Percentiles rank a stretch among this genome's conserved stretches.
These are phyloP conservation scores for Trichosanthes cucumerina DNA, from an alignment of 306 rosid genomes.

Conservation along the genomic window DNA sequence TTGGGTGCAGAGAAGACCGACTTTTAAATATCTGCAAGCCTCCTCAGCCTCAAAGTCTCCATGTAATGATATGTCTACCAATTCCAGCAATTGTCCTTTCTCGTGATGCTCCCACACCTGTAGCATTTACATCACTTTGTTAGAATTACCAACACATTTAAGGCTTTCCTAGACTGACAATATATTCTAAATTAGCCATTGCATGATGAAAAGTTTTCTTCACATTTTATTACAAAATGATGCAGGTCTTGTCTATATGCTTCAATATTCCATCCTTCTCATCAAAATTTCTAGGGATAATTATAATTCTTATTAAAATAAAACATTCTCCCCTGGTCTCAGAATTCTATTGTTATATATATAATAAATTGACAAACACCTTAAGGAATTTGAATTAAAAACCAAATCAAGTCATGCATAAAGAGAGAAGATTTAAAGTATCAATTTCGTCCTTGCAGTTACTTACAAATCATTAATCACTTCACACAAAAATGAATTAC, in stretches of 20 bases:
- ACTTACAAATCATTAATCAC: neutral
- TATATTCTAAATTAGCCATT: neutral
- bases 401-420: neutral
- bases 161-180: neutral
- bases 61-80: slow-evolving; percentile 31
- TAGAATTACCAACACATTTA: neutral
- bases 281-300: neutral
- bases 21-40: slow-evolving; percentile 48
- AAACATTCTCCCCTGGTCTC: neutral
- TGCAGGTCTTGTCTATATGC: neutral
- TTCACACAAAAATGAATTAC: neutral
- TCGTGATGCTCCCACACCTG: slow-evolving; percentile 61
- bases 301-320: neutral
- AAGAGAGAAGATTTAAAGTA: neutral
- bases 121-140: neutral
- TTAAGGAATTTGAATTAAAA: neutral
- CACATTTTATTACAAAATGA: neutral
- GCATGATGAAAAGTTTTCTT: neutral
- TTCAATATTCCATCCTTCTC: neutral
- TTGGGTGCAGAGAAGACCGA: slow-evolving; percentile 76
- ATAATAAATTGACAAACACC: neutral
- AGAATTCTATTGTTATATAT: neutral
- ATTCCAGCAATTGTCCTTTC: slow-evolving; percentile 38
- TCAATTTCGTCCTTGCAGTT: neutral
- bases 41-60: slow-evolving; percentile 34